Base-by-base conservation (phyloP, 495 filamentous ascomycete species). In the Neurospora tetrasperma region DNA sequence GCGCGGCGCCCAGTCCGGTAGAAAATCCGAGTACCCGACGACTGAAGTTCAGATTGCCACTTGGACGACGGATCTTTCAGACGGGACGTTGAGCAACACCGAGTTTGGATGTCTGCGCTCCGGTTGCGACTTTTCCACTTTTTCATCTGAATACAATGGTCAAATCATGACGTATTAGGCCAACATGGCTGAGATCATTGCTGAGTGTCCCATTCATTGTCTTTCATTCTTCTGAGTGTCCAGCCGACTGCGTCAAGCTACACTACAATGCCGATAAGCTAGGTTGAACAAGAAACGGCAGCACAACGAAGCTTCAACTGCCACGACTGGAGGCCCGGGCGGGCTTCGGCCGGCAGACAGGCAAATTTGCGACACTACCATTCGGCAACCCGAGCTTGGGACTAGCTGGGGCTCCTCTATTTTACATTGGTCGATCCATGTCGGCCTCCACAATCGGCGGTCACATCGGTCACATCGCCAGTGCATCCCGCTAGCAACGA, bases 401-500 rank as follows among this genome's bases (percentile, higher is more conserved):
- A 10, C 48, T 2, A 59, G 42, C 48, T 27, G 23, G 48, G 48
- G 20, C 54, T 35, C 54, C 54, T 66, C 54, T 66, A 35, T 59
- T 20, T 35, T 31, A 42, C 68, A 73, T 73, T 71, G 72, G 70
- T 23, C 72, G 71, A 73, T 73, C 59, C 68, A 14, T 71, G 27
- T 46, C 69, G 27, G 35, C 72, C 70, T 38, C 73, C 39, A 46
- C 27, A 74, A 74, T 39, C 73, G 70, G 73, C 70, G 73, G 73
- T 72, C 70, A 72, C 54, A 39, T 39, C 48, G 54, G 54, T 66
- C 54, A 66, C 54, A 66, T 66, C 54, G 54, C 35, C 54, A 66
- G 54, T 66, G 54, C 54, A 35, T 66, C 54, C 48, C 54, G 23
- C 27, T 66, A 66, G 27, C 12, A 66, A 66, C 54, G 54, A 66